phyloP scores from a whole-genome alignment of 192 early-diverging fungal genomes.

The Oehlia diaphana region DNA sequence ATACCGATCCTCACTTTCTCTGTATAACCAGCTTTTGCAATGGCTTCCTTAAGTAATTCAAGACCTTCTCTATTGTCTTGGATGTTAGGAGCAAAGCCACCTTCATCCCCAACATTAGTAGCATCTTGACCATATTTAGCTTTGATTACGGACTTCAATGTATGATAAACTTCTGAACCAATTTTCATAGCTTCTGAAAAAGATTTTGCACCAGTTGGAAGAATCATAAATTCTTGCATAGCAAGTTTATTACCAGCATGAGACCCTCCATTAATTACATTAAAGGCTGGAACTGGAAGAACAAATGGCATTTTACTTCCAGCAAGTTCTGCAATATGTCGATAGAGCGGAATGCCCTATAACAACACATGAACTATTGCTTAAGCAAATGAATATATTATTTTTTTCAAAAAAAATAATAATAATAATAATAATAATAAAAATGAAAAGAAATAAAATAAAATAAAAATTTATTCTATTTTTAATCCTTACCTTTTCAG shows the following conservation, averaged over 20 bases:
- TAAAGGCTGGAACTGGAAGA: constrained; percentile 95
- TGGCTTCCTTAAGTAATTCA: constrained; percentile 85
- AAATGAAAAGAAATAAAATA: background rate
- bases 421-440: too few relatives aligned
- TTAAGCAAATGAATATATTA: background rate
- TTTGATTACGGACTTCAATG: constrained; percentile 97
- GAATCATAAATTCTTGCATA: constrained; percentile 99
- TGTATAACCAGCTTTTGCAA: constrained; percentile 92
- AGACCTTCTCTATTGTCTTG: constrained; percentile 96
- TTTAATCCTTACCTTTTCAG: constrained; percentile 57
- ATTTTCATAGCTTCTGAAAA: constrained; percentile 98
- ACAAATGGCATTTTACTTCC: constrained; percentile 82
- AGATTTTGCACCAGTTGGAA: constrained; percentile 89
- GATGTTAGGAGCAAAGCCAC: constrained; percentile 99
- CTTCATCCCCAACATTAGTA: constrained; percentile 99
- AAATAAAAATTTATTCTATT: too few relatives aligned
- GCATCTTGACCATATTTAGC: constrained; percentile 98
- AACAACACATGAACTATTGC: background rate
- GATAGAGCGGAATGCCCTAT: constrained; percentile 86
- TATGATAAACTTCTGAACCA: constrained; percentile 96
- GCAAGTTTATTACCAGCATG: constrained; percentile 99
- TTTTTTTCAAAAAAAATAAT: background rate
- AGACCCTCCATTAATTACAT: constrained; percentile 99
- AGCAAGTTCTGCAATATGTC: constrained; percentile 90
- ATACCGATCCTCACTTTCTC: constrained; percentile 97